A percentile compares a stretch with the other conserved stretches of the same genome.
Evolutionary conservation across 1,284 basidiomycete genomes (phyloP).

Genomic region (Ceratobasidium sp.): DNA sequence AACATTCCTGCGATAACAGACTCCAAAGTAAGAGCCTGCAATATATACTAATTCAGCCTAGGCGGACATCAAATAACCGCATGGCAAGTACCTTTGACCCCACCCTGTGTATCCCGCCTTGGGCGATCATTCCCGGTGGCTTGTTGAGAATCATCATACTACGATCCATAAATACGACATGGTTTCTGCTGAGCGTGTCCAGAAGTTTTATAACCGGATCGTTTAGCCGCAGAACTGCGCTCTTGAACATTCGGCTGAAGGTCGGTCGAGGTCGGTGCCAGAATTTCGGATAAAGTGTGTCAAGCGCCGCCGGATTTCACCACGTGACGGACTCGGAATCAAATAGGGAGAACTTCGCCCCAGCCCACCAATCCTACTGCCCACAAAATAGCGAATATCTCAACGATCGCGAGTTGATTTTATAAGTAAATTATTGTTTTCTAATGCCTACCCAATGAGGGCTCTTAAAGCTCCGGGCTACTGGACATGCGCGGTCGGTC

Average conservation of each 20-base stretch:
- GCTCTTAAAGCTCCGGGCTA: too few species aligned
- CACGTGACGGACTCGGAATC: too few species aligned
- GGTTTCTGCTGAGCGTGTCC: neutral
- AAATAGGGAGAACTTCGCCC: too few species aligned
- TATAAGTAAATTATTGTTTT: too few species aligned
- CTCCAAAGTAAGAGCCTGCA: slow-evolving; percentile 11
- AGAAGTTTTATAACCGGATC: neutral
- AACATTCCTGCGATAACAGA: neutral
- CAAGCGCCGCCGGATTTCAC: too few species aligned
- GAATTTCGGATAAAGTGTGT: neutral
- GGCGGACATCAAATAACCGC: slow-evolving; percentile 36
- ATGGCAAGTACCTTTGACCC: neutral
- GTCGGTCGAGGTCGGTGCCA: neutral
- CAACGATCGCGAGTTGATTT: too few species aligned
- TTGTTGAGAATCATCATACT: slow-evolving; percentile 66
- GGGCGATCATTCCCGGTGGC: slow-evolving; percentile 64
- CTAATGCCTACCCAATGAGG: too few species aligned
- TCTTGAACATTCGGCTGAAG: neutral
- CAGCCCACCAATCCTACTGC: too few species aligned
- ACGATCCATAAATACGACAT: slow-evolving; percentile 50
- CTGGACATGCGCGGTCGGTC: too few species aligned
- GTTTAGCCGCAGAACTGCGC: neutral
- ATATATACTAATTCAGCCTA: slow-evolving; percentile 10
- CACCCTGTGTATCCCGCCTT: slow-evolving; percentile 47
- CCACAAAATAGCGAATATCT: too few species aligned